Percentiles rank a stretch among this genome's conserved stretches.
These are phyloP conservation scores for Colletotrichum sp. DNA, from an alignment of 2,329 filamentous ascomycete genomes.

Conservation along the genomic window DNA sequence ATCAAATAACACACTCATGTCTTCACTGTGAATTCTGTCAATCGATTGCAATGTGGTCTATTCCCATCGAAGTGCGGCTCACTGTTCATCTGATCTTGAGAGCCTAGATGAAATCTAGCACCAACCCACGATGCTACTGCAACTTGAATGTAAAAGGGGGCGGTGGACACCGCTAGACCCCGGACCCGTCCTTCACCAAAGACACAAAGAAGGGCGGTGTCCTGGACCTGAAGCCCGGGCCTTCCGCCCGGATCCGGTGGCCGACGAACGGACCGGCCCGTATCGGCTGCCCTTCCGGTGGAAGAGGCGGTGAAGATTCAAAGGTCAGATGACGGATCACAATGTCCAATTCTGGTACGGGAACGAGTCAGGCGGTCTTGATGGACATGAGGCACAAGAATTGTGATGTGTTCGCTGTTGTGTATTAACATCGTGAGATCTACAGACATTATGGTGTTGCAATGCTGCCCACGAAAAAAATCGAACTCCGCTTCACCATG, in stretches of 20 bases:
- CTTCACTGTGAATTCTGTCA: neutral
- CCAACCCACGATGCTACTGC: neutral
- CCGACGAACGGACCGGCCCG: slow-evolving; percentile 13
- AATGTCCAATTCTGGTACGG: neutral
- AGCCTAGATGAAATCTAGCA: neutral
- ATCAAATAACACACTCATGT: neutral
- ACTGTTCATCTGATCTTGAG: neutral
- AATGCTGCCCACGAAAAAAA: neutral
- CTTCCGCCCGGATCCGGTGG: neutral
- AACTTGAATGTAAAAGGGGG: neutral
- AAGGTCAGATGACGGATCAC: neutral
- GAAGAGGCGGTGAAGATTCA: slow-evolving; percentile 11
- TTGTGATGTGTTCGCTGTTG: neutral
- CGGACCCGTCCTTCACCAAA: neutral
- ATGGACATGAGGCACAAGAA: neutral
- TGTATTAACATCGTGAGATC: neutral
- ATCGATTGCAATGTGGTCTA: neutral
- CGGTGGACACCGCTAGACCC: neutral
- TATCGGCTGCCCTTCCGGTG: neutral
- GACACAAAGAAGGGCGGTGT: neutral
- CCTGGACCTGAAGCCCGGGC: neutral
- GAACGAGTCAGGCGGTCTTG: neutral
- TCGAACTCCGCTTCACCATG: neutral
- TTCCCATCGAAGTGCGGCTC: neutral
- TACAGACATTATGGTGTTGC: neutral